phyloP scores from a whole-genome alignment of 139 green algal species.

The Chlamydomonas incerta region DNA sequence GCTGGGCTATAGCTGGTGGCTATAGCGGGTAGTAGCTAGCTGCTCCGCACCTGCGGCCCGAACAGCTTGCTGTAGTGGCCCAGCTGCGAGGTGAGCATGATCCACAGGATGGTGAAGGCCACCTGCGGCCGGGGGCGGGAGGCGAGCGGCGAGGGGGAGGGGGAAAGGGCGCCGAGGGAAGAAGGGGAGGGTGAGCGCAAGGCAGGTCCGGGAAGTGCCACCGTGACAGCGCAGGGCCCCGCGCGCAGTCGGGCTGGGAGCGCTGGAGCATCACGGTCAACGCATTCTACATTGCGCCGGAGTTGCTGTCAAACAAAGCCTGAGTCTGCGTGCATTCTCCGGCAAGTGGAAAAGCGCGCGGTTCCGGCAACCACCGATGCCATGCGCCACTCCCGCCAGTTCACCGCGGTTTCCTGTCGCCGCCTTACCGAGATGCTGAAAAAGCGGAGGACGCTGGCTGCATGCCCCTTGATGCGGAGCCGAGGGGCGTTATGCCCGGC shows the following conservation, averaged over 20 bases:
- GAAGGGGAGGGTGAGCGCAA: too few relatives aligned
- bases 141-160: too few relatives aligned
- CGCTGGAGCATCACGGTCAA: too few relatives aligned
- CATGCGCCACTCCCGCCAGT: not conserved
- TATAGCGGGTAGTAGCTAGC: too few relatives aligned
- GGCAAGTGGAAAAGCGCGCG: not conserved
- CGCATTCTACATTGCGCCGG: too few relatives aligned
- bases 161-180: too few relatives aligned
- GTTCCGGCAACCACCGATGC: not conserved
- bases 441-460: constrained; percentile 35
- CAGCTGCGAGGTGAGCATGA: constrained; percentile 77
- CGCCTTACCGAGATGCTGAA: constrained; percentile 45
- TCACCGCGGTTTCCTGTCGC: too few relatives aligned
- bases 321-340: too few relatives aligned
- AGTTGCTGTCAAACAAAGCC: too few relatives aligned
- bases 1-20: too few relatives aligned
- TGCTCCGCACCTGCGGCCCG: constrained; percentile 61
- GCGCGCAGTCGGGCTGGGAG: not conserved
- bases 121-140: constrained; percentile 39
- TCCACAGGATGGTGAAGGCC: constrained; percentile 76
- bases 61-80: constrained; percentile 78
- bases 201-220: too few relatives aligned
- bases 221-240: too few relatives aligned
- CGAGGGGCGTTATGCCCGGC: not conserved
- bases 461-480: constrained; percentile 47